Evolutionary conservation across 225 moss, liverwort and hornwort genomes (phyloP).

Genomic region (Pleurozium schreberi): DNA sequence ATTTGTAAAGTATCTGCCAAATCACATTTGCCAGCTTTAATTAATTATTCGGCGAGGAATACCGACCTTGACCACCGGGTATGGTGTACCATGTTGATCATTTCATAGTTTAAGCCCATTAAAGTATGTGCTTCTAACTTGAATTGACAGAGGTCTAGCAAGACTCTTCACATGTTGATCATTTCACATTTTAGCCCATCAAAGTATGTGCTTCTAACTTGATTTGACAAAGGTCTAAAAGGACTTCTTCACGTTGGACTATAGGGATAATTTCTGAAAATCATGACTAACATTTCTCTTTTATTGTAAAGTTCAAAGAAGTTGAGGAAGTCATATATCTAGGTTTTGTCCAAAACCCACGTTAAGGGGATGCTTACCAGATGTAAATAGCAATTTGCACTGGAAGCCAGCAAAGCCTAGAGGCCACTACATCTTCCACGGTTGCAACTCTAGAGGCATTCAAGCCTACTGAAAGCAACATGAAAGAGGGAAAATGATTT

Average conservation of each 20-base stretch:
- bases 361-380: slow-evolving; percentile 19
- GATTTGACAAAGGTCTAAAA: neutral
- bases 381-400: slow-evolving; percentile 54
- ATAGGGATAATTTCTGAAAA: no score
- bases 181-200: no score
- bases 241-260: no score
- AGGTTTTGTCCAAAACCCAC: neutral
- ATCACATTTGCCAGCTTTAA: neutral
- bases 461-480: slow-evolving; percentile 46
- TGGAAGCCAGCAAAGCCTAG: slow-evolving; percentile 56
- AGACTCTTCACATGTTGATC: neutral
- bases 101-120: neutral
- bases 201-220: neutral
- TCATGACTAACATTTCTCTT: neutral
- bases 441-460: slow-evolving; percentile 10
- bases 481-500: slow-evolving; percentile 62
- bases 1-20: neutral
- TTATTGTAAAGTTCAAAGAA: neutral
- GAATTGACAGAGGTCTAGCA: neutral
- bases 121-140: neutral
- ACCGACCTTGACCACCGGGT: neutral
- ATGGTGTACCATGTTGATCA: neutral
- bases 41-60: neutral
- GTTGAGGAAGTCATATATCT: neutral
- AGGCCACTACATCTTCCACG: slow-evolving; percentile 20